Conservation (phyloP, 2,329 filamentous ascomycete genomes). For the Paramyrothecium sp. region DNA sequence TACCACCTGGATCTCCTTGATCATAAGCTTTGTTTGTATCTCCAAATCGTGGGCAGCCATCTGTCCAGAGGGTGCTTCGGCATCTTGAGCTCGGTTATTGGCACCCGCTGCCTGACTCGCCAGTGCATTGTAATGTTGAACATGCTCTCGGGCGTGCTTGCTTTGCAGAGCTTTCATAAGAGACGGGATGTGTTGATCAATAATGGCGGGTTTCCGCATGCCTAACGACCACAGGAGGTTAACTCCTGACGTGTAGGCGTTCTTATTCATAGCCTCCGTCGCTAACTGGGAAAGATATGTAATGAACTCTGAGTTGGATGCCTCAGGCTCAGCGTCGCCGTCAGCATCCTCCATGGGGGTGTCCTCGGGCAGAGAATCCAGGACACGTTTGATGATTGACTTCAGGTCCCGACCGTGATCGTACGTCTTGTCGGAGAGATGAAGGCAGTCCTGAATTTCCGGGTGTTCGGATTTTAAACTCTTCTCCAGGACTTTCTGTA, state of each 20-base stretch:
- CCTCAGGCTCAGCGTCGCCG: conserved; percentile 80
- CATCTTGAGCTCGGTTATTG: conserved; percentile 48
- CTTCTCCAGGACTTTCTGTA: conserved; percentile 90
- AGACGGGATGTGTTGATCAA: conserved; percentile 83
- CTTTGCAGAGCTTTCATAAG: conserved; percentile 92
- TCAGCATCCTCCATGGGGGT: conserved; percentile 70
- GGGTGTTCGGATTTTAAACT: conserved; percentile 83
- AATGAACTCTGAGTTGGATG: conserved; percentile 82
- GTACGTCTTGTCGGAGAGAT: conserved; percentile 67
- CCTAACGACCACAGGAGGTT: conserved; percentile 93
- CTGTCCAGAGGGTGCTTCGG: conserved; percentile 50
- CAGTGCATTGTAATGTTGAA: conserved; percentile 68
- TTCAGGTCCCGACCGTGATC: conserved; percentile 70
- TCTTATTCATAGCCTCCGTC: conserved; percentile 79
- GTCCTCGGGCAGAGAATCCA: conserved; percentile 85
- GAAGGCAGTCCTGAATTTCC: conserved; percentile 90
- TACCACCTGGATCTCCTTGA: conserved; percentile 93
- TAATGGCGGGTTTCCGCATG: conserved; percentile 77
- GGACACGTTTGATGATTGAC: conserved; percentile 75
- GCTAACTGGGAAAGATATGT: conserved; percentile 81
- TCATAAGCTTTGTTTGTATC: conserved; percentile 85
- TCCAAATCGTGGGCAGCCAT: conserved; percentile 77
- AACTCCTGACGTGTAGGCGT: conserved; percentile 82
- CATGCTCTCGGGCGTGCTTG: conserved; percentile 91
- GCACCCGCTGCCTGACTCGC: conserved; percentile 47